phyloP scores from a whole-genome alignment of 345 rosid genomes.

The Moringa oleifera region DNA sequence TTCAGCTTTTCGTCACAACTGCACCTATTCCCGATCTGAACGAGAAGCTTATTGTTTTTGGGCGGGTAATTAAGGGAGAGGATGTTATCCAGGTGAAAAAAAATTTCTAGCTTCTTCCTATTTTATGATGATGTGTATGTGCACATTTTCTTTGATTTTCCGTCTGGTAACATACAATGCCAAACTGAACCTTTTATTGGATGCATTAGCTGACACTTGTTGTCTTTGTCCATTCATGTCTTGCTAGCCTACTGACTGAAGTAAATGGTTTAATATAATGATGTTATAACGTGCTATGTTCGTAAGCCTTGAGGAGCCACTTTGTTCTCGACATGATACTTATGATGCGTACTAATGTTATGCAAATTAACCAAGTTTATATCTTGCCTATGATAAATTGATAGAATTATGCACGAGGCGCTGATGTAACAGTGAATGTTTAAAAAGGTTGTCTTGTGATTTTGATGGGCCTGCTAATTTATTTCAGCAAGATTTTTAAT shows the following conservation, averaged over 20 bases:
- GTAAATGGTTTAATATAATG: no score
- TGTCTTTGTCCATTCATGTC: no score
- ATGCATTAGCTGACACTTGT: no score
- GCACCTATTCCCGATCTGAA: constrained; percentile 54
- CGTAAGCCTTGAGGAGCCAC: no score
- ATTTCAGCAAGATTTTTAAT: not conserved
- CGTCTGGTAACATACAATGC: not conserved
- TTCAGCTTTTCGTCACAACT: constrained; percentile 61
- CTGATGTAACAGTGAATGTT: no score
- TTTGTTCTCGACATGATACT: no score
- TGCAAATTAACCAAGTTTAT: not conserved
- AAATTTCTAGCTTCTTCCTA: constrained; percentile 1
- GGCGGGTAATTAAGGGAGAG: constrained; percentile 53
- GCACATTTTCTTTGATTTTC: not conserved
- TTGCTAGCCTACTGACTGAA: no score
- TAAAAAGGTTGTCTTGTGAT: not conserved
- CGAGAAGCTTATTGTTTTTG: constrained; percentile 58
- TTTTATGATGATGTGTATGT: not conserved
- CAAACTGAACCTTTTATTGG: no score
- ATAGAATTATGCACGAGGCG: no score
- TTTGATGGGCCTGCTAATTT: not conserved
- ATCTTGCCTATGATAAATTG: not conserved
- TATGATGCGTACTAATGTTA: not conserved
- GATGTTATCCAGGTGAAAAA: constrained; percentile 45
- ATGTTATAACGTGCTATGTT: no score